Conservation (phyloP, 805 yeast genomes). For the Scheffersomyces amazonensis region DNA sequence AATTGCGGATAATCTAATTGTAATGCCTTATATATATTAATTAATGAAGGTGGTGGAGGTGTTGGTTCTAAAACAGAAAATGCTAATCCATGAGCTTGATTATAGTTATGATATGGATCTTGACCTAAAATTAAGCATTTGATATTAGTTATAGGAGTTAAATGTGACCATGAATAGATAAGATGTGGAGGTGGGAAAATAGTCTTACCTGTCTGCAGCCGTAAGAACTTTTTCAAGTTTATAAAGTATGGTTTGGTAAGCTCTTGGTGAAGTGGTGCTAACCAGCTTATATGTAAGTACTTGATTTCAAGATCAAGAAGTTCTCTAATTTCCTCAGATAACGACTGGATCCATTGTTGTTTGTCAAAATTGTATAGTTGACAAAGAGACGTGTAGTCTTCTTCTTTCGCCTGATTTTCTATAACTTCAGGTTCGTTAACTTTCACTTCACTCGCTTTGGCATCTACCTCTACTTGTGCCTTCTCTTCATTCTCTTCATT, state of each 20-base stretch:
- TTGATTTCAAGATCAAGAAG: constrained; percentile 65
- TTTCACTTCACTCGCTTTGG: background rate
- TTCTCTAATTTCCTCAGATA: constrained; percentile 45
- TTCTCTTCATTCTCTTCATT: background rate
- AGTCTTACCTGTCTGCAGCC: constrained; percentile 42
- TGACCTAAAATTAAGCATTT: constrained; percentile 87
- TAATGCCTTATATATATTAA: constrained; percentile 82
- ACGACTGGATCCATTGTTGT: constrained; percentile 45
- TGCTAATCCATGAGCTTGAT: constrained; percentile 96
- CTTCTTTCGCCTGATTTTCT: constrained; percentile 3
- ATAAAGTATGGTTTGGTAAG: constrained; percentile 84
- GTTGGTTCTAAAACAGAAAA: constrained; percentile 83
- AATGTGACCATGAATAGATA: constrained; percentile 88
- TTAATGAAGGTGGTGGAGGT: constrained; percentile 79
- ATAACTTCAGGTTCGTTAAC: background rate
- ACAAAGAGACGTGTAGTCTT: constrained; percentile 12
- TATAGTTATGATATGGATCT: constrained; percentile 90
- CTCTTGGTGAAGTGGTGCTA: constrained; percentile 62
- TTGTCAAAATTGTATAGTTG: constrained; percentile 42
- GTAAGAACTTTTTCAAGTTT: constrained; percentile 62
- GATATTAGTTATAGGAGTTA: constrained; percentile 72
- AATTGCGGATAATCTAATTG: constrained; percentile 65
- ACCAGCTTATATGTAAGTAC: constrained; percentile 78
- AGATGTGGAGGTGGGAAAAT: constrained; percentile 78
- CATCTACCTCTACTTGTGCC: background rate